phyloP scores from a whole-genome alignment of 2,329 filamentous ascomycete genomes.

The Colletotrichum spaethianum region DNA sequence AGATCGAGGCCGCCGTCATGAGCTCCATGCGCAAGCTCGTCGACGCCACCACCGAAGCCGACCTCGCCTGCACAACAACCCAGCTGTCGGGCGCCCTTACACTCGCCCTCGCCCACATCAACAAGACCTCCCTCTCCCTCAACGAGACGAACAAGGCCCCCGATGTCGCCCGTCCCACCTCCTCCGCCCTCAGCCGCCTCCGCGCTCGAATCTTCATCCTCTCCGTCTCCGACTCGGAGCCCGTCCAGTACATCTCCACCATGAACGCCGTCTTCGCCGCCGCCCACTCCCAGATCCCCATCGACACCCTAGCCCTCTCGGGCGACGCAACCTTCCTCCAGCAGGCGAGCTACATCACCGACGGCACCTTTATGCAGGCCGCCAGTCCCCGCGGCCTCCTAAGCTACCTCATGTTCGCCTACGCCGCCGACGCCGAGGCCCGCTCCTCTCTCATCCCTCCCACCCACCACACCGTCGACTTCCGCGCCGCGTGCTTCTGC shows the following conservation, averaged over 20 bases:
- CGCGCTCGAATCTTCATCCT: slow-evolving; percentile 90
- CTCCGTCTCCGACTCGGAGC: slow-evolving; percentile 87
- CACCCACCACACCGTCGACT: slow-evolving; percentile 90
- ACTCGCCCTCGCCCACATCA: slow-evolving; percentile 89
- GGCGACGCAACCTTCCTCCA: slow-evolving; percentile 93
- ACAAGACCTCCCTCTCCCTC: slow-evolving; percentile 81
- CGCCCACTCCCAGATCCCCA: slow-evolving; percentile 87
- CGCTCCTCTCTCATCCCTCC: slow-evolving; percentile 79
- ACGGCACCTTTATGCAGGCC: slow-evolving; percentile 69
- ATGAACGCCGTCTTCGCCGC: slow-evolving; percentile 99
- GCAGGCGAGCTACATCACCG: slow-evolving; percentile 80
- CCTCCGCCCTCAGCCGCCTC: slow-evolving; percentile 63
- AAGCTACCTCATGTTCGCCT: slow-evolving; percentile 95
- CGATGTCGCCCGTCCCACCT: slow-evolving; percentile 52
- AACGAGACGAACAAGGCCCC: slow-evolving; percentile 67
- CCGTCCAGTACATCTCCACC: slow-evolving; percentile 95
- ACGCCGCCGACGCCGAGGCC: slow-evolving; percentile 76
- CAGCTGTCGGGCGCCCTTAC: slow-evolving; percentile 93
- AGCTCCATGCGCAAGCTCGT: slow-evolving; percentile 82
- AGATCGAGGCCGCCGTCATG: slow-evolving; percentile 87
- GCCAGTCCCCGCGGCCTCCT: slow-evolving; percentile 79
- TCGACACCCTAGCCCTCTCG: slow-evolving; percentile 90
- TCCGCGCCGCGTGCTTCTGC: slow-evolving; percentile 98
- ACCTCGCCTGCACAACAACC: slow-evolving; percentile 83
- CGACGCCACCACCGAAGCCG: slow-evolving; percentile 72